Conservation (phyloP, 2,329 filamentous ascomycete genomes). For the Colletotrichum sp. region DNA sequence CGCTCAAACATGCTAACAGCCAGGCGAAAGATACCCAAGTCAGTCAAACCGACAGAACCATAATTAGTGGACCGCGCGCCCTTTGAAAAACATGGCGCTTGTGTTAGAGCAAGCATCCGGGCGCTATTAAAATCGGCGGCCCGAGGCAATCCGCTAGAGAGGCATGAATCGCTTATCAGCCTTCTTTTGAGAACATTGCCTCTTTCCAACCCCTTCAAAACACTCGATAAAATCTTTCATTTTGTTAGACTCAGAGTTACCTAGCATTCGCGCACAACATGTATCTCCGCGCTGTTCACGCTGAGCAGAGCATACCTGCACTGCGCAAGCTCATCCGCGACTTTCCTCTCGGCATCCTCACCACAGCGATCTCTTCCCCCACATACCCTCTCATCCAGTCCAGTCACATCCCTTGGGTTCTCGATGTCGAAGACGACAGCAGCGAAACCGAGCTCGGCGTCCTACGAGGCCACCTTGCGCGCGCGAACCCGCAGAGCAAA, state of each 20-base stretch:
- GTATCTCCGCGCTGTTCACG: constrained; percentile 62
- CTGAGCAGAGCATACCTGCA: constrained; percentile 51
- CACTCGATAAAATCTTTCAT: neutral
- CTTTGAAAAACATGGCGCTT: neutral
- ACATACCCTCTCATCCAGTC: constrained; percentile 57
- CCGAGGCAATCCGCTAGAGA: neutral
- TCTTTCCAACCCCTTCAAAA: neutral
- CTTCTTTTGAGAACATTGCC: neutral
- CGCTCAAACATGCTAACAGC: neutral
- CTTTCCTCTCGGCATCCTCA: constrained; percentile 67
- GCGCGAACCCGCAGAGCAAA: constrained; percentile 68
- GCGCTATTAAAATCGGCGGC: neutral
- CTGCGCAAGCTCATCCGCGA: constrained; percentile 62
- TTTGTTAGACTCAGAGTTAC: neutral
- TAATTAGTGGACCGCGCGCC: constrained; percentile 6
- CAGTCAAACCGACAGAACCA: neutral
- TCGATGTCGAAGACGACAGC: constrained; percentile 52
- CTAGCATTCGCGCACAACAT: constrained; percentile 39
- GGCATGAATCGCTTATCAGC: neutral
- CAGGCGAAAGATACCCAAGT: neutral
- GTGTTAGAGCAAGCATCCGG: neutral
- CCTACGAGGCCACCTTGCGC: constrained; percentile 67
- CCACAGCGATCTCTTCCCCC: constrained; percentile 61
- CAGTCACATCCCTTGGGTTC: constrained; percentile 65
- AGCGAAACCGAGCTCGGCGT: constrained; percentile 44